phyloP scores from a whole-genome alignment of 1,284 basidiomycete species.

The Microbotryum violaceum region DNA sequence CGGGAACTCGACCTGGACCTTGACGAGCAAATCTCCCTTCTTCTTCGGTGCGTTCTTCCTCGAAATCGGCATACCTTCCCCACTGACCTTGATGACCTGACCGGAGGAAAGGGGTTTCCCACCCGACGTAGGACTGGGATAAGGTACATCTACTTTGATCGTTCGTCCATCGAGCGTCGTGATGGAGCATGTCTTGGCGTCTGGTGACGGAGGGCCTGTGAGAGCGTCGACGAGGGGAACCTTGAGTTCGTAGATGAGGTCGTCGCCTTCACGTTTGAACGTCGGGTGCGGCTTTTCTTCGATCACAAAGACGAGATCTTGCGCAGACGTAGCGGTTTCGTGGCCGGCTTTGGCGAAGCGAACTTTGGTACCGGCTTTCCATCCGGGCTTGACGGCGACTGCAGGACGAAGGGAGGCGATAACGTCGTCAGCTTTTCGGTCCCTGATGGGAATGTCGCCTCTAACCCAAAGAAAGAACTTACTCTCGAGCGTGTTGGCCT shows the following conservation, averaged over 20 bases:
- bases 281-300: constrained; percentile 78
- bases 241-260: constrained; percentile 57
- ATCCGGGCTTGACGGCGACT: constrained; percentile 65
- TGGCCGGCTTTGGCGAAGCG: constrained; percentile 81
- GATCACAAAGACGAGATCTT: constrained; percentile 75
- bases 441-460: neutral
- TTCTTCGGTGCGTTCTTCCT: constrained; percentile 63
- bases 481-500: constrained; percentile 70
- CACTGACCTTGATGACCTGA: constrained; percentile 58
- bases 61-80: constrained; percentile 81
- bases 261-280: constrained; percentile 71
- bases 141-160: constrained; percentile 60
- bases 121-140: constrained; percentile 44
- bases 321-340: constrained; percentile 58
- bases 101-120: constrained; percentile 58
- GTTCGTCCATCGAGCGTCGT: constrained; percentile 70
- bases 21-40: constrained; percentile 75
- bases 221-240: constrained; percentile 78
- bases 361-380: constrained; percentile 73
- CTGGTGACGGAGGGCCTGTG: constrained; percentile 43
- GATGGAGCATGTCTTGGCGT: constrained; percentile 45
- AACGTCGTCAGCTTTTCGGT: too few species aligned
- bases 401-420: neutral
- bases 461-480: neutral
- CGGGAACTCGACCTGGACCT: constrained; percentile 80